Percentiles rank a stretch among this genome's conserved stretches.
Evolutionary conservation across 2,329 filamentous ascomycete species (phyloP).

Genomic region (Nigrospora osmanthi): DNA sequence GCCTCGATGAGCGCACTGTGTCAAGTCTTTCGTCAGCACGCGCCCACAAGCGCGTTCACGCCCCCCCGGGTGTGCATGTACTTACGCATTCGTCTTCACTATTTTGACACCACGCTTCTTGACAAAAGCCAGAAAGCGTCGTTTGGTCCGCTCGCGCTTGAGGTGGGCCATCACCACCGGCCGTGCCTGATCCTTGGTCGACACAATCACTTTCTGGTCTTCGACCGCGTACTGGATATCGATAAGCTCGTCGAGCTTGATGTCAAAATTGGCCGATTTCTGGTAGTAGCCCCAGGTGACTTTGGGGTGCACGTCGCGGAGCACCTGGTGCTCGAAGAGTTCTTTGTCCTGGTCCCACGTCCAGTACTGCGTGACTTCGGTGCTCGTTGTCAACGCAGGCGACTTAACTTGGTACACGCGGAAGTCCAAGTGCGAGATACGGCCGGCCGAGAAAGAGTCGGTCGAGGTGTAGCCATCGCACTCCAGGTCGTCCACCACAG

Average conservation of each 20-base stretch:
- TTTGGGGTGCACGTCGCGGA: slow-evolving; percentile 32
- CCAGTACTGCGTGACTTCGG: slow-evolving; percentile 47
- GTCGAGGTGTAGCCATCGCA: slow-evolving; percentile 41
- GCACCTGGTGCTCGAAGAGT: slow-evolving; percentile 45
- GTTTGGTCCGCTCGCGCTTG: slow-evolving; percentile 43
- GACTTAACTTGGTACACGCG: slow-evolving; percentile 46
- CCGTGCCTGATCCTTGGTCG: slow-evolving; percentile 27
- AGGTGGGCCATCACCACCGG: slow-evolving; percentile 44
- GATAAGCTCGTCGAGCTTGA: slow-evolving; percentile 36
- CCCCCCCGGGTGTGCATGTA: neutral
- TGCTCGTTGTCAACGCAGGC: slow-evolving; percentile 34
- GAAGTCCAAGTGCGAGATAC: slow-evolving; percentile 39
- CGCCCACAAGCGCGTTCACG: neutral
- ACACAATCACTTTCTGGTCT: slow-evolving; percentile 32
- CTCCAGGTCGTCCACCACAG: slow-evolving; percentile 29
- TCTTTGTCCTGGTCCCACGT: slow-evolving; percentile 34
- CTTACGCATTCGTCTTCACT: slow-evolving; percentile 32
- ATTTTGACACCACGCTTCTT: slow-evolving; percentile 33
- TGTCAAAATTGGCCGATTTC: slow-evolving; percentile 41
- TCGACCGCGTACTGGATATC: slow-evolving; percentile 36
- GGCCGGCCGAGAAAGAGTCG: slow-evolving; percentile 40
- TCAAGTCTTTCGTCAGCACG: neutral
- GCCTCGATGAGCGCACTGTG: slow-evolving; percentile 16
- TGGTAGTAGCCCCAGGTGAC: slow-evolving; percentile 41
- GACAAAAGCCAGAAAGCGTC: slow-evolving; percentile 41